Evolutionary conservation across 202 grass and related monocot genomes (phyloP), one percentile per base, ranked within the genome.

Genomic region (Digitaria exilis): DNA sequence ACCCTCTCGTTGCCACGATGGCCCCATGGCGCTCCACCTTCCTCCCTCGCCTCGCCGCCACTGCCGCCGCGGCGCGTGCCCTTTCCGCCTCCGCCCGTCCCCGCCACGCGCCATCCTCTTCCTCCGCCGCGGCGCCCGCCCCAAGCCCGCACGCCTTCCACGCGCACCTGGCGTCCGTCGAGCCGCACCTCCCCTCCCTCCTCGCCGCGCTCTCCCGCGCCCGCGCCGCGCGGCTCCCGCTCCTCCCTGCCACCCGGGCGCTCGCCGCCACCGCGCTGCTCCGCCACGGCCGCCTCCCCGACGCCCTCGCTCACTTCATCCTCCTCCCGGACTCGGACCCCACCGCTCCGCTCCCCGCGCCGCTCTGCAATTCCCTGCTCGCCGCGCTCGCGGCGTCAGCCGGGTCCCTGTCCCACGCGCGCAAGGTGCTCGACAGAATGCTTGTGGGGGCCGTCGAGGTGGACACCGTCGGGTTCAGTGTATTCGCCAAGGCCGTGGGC

Each of bases 381-480:
- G 84, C 86, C 0, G 90, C 75, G 1, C 66, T 94, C 0, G 79
- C 92, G 13, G 77, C 90, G 57, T 83, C 90, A 17, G 49, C 82
- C 31, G 86, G 79, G 10, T 90, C 90, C 19, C 62, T 91, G 45
- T 49, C 15, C 1, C 65, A 82, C 19, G 95, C 90, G 28, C 79
- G 71, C 60, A 93, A 78, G 88, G 30, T 91, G 84, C 91, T 94
- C 72, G 88, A 76, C 34, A 87, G 80, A 94, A 94, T 97, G 90
- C 68, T 94, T 9, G 14, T 0, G 0, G 52, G 62, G 22, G 24
- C 29, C 2, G 19, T 89, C 16, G 68, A 79, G 28, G 29, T 86
- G 55, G 80, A 88, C 64, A 89, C 90, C 0, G 45, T 91, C n/a
- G 90, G 92, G 35, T 97, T 97, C 71, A 90, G 90, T 67, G 88